Evolutionary conservation across 441 rosid species (phyloP).

Genomic region (Isatis lusitanica): DNA sequence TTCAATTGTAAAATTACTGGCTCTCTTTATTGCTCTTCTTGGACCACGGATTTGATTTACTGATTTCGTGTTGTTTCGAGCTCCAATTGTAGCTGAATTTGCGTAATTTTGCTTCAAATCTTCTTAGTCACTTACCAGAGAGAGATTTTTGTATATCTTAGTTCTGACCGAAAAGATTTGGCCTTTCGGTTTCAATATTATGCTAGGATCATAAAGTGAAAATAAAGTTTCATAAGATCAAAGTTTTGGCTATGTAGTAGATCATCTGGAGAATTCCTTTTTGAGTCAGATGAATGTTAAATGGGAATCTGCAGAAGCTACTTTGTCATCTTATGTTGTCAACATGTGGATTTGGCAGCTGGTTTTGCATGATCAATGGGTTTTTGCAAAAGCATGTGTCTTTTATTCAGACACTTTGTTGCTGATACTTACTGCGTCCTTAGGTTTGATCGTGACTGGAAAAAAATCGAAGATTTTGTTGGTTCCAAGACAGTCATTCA

Average conservation of each 20-base stretch:
- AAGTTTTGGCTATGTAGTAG: background rate
- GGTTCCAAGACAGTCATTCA: conserved; percentile 74
- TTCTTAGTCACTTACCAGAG: background rate
- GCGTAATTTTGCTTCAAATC: background rate
- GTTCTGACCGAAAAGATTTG: background rate
- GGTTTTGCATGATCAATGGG: background rate
- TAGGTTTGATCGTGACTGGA: conserved; percentile 79
- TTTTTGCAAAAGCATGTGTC: background rate
- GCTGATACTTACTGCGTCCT: conserved; percentile 26
- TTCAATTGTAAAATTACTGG: conserved; percentile 42
- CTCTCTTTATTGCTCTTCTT: background rate
- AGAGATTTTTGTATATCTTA: background rate
- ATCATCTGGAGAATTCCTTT: background rate
- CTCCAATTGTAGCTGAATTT: background rate
- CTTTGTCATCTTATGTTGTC: background rate
- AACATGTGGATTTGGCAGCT: background rate
- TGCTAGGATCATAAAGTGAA: background rate
- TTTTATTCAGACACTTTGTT: conserved; percentile 1
- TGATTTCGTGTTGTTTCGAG: background rate
- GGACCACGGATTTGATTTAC: background rate
- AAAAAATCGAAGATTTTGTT: conserved; percentile 67
- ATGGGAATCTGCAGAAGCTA: background rate
- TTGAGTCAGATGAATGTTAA: background rate
- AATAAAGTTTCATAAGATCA: background rate
- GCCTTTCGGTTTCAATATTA: background rate